These are phyloP conservation scores for Tylopilus felleus DNA, from an alignment of 768 basidiomycete genomes.

Conservation along the genomic window DNA sequence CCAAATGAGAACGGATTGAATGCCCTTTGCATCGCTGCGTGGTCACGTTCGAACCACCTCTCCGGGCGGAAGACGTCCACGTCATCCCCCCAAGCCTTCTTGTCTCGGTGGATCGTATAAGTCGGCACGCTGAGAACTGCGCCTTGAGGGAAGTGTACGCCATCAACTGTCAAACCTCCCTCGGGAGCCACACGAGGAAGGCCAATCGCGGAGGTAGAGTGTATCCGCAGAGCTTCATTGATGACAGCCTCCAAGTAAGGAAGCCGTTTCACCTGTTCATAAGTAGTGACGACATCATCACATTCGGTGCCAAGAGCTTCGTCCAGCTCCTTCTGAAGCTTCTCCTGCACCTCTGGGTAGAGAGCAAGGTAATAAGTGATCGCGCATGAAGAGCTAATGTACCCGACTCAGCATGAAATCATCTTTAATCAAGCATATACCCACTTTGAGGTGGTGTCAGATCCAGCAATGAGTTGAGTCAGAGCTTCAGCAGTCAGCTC, in stretches of 20 bases:
- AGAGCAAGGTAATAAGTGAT: conserved; percentile 81
- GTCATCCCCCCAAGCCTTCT: conserved; percentile 74
- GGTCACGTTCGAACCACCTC: conserved; percentile 76
- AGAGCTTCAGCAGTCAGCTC: conserved; percentile 89
- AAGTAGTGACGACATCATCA: conserved; percentile 60
- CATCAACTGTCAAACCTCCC: conserved; percentile 59
- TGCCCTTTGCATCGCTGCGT: conserved; percentile 56
- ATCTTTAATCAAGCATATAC: conserved; percentile 16
- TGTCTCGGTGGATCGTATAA: conserved; percentile 78
- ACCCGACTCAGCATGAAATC: neutral
- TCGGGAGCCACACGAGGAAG: conserved; percentile 77
- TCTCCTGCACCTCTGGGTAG: conserved; percentile 60
- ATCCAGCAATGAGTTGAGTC: conserved; percentile 84
- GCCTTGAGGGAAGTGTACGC: conserved; percentile 66
- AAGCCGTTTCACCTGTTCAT: conserved; percentile 66
- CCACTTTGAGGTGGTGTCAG: conserved; percentile 92
- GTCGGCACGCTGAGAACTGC: conserved; percentile 76
- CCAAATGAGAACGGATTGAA: conserved; percentile 89
- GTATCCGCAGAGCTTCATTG: conserved; percentile 79
- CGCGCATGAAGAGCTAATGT: conserved; percentile 76
- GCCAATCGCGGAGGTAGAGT: conserved; percentile 81
- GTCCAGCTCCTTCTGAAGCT: conserved; percentile 75
- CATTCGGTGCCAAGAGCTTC: conserved; percentile 51
- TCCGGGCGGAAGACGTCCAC: conserved; percentile 74
- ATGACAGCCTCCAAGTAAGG: conserved; percentile 85